Evolutionary conservation across 306 rosid species (phyloP), one percentile per base, ranked within the genome.

Genomic region (Chamaecrista fasciculata): DNA sequence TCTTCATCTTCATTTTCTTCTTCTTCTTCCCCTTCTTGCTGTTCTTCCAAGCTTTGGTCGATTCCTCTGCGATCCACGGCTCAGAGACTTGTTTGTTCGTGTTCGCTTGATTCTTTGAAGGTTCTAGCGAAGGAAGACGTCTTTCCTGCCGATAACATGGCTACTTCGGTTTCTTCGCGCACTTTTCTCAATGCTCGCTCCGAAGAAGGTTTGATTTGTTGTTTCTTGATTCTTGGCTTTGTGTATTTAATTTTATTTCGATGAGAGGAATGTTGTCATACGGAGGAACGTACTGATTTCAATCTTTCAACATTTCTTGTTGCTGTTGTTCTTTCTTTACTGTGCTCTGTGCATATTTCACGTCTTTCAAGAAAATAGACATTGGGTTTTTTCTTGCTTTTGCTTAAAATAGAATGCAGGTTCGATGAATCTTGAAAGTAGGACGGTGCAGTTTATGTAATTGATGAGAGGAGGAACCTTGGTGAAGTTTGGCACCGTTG

Each of bases 181-280:
- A 79, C 74, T 36, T 79, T 82, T 64, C 86, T 82, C 67, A 49
- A 72, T 31, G 81, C 81, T 57, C 52, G n/a, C 28, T 47, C 69
- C 29, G 86, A 82, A 47, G 76, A 79, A 72, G 86, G 86, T 82
- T 62, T 8, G 11, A 6, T 43, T 14, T 49, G 46, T 48, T 11
- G 11, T 37, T 20, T 43, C 6, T 62, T 44, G 26, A 44, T 65
- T 63, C 8, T 63, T 8, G 49, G 5, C 7, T 48, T 15, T 15
- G n/a, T 11, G 18, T 5, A 8, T 25, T 14, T 53, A 12, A 33
- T 53, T 12, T 53, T 25, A 6, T 11, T 29, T 34, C 2, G 26
- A 3, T 49, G 11, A 31, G 43, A 23, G 28, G 31, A 31, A 8
- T 31, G 14, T 31, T 15, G 62, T 6, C 26, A 29, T 14, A 28